phyloP scores from a whole-genome alignment of 345 rosid genomes.

The Salix koriyanagi region DNA sequence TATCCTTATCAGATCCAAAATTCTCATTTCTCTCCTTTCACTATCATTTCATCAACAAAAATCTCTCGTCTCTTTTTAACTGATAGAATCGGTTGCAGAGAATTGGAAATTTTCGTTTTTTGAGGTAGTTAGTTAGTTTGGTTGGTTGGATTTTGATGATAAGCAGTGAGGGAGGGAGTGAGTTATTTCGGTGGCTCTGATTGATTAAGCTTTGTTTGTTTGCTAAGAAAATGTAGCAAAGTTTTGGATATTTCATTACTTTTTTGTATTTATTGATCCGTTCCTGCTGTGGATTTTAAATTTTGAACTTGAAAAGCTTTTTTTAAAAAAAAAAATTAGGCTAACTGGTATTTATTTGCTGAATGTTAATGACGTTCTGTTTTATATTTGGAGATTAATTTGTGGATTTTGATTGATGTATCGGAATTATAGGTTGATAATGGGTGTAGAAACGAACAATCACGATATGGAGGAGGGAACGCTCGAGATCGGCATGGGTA shows the following conservation, averaged over 20 bases:
- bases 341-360: not conserved
- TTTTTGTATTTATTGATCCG: not conserved
- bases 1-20: conserved; percentile 9
- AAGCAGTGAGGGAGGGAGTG: not conserved
- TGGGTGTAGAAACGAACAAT: conserved; percentile 58
- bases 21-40: not conserved
- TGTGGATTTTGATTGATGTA: not conserved
- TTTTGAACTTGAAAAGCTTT: not conserved
- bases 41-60: not conserved
- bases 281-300: not conserved
- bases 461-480: conserved; percentile 65
- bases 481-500: conserved; percentile 89
- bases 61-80: too few relatives aligned
- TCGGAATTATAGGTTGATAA: conserved; percentile 13
- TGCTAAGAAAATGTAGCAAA: not conserved
- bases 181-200: not conserved
- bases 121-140: not conserved
- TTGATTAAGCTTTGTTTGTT: not conserved
- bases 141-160: not conserved
- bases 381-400: not conserved
- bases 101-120: not conserved
- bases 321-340: too few relatives aligned
- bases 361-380: not conserved
- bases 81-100: not conserved
- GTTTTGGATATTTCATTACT: not conserved